Evolutionary conservation across 1,284 basidiomycete species (phyloP).

Genomic region (Acaromyces ingoldii): DNA sequence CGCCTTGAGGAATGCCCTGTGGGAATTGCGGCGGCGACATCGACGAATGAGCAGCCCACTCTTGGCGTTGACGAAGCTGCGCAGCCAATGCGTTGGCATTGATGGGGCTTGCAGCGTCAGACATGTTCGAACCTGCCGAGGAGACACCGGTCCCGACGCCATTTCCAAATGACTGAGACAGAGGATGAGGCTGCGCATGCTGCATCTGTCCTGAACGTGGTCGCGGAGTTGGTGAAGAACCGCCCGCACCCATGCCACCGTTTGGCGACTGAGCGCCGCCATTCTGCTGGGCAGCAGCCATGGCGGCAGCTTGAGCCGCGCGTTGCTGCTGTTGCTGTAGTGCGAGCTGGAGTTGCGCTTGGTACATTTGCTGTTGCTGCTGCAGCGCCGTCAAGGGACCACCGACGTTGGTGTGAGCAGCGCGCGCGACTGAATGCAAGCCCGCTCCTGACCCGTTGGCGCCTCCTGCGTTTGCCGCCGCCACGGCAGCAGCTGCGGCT

Average conservation of each 20-base stretch:
- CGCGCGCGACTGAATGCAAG: constrained; percentile 9
- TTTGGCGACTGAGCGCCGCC: constrained; percentile 15
- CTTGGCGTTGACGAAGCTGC: too few species aligned
- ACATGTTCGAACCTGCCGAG: too few species aligned
- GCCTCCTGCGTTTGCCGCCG: constrained; percentile 1
- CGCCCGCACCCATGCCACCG: background rate
- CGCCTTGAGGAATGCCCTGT: too few species aligned
- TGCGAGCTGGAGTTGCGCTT: constrained; percentile 26
- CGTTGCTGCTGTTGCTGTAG: constrained; percentile 15
- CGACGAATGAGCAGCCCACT: too few species aligned
- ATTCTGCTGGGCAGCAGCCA: constrained; percentile 22
- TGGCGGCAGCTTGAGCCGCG: constrained; percentile 14
- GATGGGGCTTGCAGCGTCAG: too few species aligned
- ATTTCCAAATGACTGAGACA: constrained; percentile 13
- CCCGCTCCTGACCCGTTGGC: too few species aligned
- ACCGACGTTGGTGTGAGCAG: constrained; percentile 22
- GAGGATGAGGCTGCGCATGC: constrained; percentile 6
- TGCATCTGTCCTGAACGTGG: background rate
- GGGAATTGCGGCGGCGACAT: too few species aligned
- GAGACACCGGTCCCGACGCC: too few species aligned
- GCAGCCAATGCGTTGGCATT: too few species aligned
- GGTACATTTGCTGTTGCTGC: constrained; percentile 33
- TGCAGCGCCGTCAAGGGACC: constrained; percentile 22
- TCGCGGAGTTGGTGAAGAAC: background rate
- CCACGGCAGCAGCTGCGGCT: background rate